Percentiles rank a stretch among this genome's conserved stretches.
These are phyloP conservation scores for Osmanthus fragrans DNA, from an alignment of 257 asterid species.

Conservation along the genomic window DNA sequence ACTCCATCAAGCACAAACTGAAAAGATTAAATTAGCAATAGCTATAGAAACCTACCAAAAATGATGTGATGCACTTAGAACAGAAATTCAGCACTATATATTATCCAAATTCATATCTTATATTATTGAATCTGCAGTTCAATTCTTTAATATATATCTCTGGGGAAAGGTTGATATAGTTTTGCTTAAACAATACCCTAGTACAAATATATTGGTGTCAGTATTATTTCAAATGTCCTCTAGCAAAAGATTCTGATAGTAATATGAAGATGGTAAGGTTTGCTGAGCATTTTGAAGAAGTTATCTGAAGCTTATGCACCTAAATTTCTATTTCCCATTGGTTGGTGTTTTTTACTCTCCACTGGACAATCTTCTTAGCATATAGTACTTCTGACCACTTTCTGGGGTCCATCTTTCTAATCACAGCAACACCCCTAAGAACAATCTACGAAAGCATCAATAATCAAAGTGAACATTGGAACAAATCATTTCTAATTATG, in stretches of 20 bases:
- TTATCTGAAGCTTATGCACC: background rate
- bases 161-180: background rate
- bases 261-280: background rate
- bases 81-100: background rate
- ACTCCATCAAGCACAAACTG: background rate
- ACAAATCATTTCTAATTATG: background rate
- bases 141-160: background rate
- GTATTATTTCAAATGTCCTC: background rate
- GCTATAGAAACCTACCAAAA: conserved; percentile 12
- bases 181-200: background rate
- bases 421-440: background rate
- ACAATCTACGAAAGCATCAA: background rate
- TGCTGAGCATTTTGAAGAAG: background rate
- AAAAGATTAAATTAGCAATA: conserved; percentile 4
- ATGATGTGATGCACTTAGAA: background rate
- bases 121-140: background rate
- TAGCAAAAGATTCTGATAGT: background rate
- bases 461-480: background rate
- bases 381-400: background rate
- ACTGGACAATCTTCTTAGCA: background rate
- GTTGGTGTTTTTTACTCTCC: background rate
- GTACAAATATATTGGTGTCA: background rate
- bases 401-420: background rate
- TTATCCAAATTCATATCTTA: background rate
- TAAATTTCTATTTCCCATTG: background rate